These are phyloP conservation scores for Plasmopara viticola DNA, from an alignment of 352 stramenopile species.

Conservation along the genomic window DNA sequence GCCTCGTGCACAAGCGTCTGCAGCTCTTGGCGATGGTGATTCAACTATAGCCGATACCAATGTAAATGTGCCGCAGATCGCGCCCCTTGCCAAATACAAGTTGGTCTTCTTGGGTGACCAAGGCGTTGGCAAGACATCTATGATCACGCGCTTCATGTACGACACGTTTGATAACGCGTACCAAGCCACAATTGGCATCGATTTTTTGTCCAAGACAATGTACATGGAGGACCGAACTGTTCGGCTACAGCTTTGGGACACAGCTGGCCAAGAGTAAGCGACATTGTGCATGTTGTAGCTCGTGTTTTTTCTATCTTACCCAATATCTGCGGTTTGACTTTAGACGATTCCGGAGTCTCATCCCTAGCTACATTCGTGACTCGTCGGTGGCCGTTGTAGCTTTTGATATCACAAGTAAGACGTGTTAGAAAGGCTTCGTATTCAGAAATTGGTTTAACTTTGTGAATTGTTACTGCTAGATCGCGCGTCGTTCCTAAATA, in stretches of 20 bases:
- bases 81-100: slow-evolving; percentile 92
- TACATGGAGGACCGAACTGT: slow-evolving; percentile 98
- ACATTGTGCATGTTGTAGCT: neutral
- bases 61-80: slow-evolving; percentile 77
- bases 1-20: slow-evolving; percentile 5
- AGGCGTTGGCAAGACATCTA: slow-evolving; percentile 99
- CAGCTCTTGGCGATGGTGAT: slow-evolving; percentile 2
- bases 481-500: slow-evolving; percentile 97
- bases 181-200: slow-evolving; percentile 99
- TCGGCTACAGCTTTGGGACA: slow-evolving; percentile 98
- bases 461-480: slow-evolving; percentile 34
- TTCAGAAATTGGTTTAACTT: neutral
- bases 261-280: slow-evolving; percentile 93
- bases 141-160: slow-evolving; percentile 99
- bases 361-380: slow-evolving; percentile 97
- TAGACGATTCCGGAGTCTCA: slow-evolving; percentile 90
- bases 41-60: slow-evolving; percentile 18
- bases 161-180: slow-evolving; percentile 97
- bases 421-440: neutral
- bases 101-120: slow-evolving; percentile 94
- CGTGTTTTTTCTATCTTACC: neutral
- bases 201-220: slow-evolving; percentile 99
- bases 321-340: slow-evolving; percentile 5
- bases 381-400: slow-evolving; percentile 99
- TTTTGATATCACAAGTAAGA: slow-evolving; percentile 98